These are phyloP conservation scores for Beauveria brongniartii DNA, from an alignment of 2,329 filamentous ascomycete species.

Conservation along the genomic window DNA sequence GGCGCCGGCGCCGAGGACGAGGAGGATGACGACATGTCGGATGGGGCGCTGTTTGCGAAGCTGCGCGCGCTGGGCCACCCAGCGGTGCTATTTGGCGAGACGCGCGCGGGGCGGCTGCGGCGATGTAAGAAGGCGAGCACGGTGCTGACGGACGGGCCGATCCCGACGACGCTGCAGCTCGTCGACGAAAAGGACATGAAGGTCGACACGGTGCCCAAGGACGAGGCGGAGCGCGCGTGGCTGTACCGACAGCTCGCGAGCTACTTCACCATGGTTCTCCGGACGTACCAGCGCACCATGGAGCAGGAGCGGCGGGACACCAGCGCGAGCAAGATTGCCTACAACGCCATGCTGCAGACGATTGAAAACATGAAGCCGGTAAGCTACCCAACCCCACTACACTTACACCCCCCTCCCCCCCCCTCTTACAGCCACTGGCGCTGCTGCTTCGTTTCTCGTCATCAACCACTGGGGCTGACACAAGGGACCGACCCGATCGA, in stretches of 20 bases:
- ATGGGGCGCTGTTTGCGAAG: constrained; percentile 60
- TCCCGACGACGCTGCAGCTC: constrained; percentile 73
- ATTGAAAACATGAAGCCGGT: constrained; percentile 77
- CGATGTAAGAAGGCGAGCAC: constrained; percentile 60
- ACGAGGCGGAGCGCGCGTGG: constrained; percentile 58
- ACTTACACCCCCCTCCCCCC: too few relatives aligned
- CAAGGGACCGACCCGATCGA: too few relatives aligned
- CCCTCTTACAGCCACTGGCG: too few relatives aligned
- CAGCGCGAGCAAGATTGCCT: constrained; percentile 72
- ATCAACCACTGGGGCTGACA: too few relatives aligned
- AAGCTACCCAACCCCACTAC: constrained; percentile 18
- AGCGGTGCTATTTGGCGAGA: constrained; percentile 71
- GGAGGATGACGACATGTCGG: constrained; percentile 53
- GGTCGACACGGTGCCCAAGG: constrained; percentile 55
- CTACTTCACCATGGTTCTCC: constrained; percentile 94
- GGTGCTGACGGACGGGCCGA: constrained; percentile 65
- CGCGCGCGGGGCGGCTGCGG: constrained; percentile 57
- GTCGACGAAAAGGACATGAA: constrained; percentile 87
- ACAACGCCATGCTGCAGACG: constrained; percentile 78
- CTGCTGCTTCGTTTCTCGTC: too few relatives aligned
- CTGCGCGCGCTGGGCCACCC: constrained; percentile 69
- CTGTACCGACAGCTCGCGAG: constrained; percentile 83
- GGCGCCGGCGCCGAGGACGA: constrained; percentile 27
- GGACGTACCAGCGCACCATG: constrained; percentile 77
- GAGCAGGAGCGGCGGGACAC: constrained; percentile 56